A percentile compares a stretch with the other conserved stretches of the same genome.
Evolutionary conservation across 768 basidiomycete species (phyloP).

Genomic region (Mycena polygramma): DNA sequence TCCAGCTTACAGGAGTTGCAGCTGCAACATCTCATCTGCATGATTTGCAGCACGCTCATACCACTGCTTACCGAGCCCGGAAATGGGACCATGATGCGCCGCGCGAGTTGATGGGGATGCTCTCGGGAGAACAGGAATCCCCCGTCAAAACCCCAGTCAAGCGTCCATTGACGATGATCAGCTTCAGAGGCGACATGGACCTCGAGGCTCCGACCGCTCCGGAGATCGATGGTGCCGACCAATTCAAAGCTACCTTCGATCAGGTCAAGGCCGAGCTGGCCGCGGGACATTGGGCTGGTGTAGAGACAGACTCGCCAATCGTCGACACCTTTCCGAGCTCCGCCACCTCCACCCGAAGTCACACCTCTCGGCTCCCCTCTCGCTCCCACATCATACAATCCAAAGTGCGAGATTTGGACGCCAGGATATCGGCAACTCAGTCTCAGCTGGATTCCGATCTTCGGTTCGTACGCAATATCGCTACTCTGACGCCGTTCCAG

Average conservation of each 20-base stretch:
- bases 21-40: slow-evolving; percentile 89
- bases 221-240: slow-evolving; percentile 71
- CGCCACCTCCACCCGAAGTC: slow-evolving; percentile 40
- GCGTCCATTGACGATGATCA: slow-evolving; percentile 48
- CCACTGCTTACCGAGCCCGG: slow-evolving; percentile 43
- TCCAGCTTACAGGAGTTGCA: slow-evolving; percentile 85
- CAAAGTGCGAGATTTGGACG: slow-evolving; percentile 76
- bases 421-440: slow-evolving; percentile 65
- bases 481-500: slow-evolving; percentile 90
- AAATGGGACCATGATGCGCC: slow-evolving; percentile 61
- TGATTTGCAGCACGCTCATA: slow-evolving; percentile 63
- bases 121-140: slow-evolving; percentile 47
- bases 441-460: slow-evolving; percentile 75
- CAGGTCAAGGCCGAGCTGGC: slow-evolving; percentile 89
- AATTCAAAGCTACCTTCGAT: slow-evolving; percentile 87
- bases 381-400: slow-evolving; percentile 70
- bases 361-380: slow-evolving; percentile 55
- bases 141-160: slow-evolving; percentile 42
- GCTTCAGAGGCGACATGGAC: slow-evolving; percentile 49
- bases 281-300: slow-evolving; percentile 54
- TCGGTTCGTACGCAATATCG: slow-evolving; percentile 84
- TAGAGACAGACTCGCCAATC: slow-evolving; percentile 41
- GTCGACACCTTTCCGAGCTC: slow-evolving; percentile 36
- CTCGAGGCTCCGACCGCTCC: slow-evolving; percentile 63
- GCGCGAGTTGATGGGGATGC: slow-evolving; percentile 57